Evolutionary conservation across 2,329 filamentous ascomycete genomes (phyloP), one percentile per base, ranked within the genome.

Genomic region (Albifimbria verrucaria): DNA sequence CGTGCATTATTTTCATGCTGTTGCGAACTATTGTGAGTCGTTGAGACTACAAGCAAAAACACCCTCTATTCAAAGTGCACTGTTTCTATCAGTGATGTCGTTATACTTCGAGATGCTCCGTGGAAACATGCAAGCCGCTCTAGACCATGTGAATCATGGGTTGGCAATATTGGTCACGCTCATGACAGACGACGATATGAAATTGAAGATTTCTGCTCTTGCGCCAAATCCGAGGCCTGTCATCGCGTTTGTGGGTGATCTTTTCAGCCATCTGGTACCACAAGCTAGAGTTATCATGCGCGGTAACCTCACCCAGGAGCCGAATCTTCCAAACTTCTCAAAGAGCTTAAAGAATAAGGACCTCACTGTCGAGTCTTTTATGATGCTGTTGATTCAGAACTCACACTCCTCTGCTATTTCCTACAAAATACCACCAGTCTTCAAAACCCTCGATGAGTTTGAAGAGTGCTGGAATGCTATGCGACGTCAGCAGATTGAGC

Each of bases 111-210:
- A 72, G 26, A 62, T 54, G 0, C 51, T 72, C 0, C 52, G 67
- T 10, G 69, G 65, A 2, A 63, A 66, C 15, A 58, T 54, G 9
- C 67, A 63, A 28, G 65, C 65, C 7, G 69, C 68, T 0, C 47
- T 71, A 17, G 61, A 66, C n/a, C 69, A 72, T 46, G 57, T 72
- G 4, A 71, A 71, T 18, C 69, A 72, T 43, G 68, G 66, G 0
- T 52, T 72, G 10, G 62, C 70, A 9, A 59, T 72, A 4, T 43
- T 72, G 1, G 57, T 72, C 17, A 53, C 62, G 1, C 46, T 72
- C 6, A 10, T 71, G n/a, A 63, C 63, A 0, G 67, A 68, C 10
- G 22, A 47, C 20, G 51, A 60, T 20, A 49, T 55, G 7, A n/a
- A 43, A 17, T 43, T 21, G 3, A 25, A 56, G 2, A 39, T 62